These are phyloP conservation scores for Schwanniomyces occidentalis DNA, from an alignment of 805 yeast genomes.

Conservation along the genomic window DNA sequence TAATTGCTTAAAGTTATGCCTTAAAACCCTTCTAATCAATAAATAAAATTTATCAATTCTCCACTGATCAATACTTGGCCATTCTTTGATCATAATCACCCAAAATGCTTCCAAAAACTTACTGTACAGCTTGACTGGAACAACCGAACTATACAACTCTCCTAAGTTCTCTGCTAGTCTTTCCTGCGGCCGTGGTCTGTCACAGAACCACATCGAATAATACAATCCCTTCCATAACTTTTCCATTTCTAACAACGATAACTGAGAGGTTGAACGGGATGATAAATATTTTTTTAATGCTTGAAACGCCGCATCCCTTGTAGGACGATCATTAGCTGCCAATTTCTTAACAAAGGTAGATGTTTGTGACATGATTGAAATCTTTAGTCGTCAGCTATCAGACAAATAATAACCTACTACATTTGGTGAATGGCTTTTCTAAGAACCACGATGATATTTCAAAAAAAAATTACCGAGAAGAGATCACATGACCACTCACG, in stretches of 20 bases:
- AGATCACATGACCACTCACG: background rate
- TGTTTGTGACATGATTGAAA: constrained; percentile 28
- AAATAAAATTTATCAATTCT: constrained; percentile 86
- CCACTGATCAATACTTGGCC: constrained; percentile 82
- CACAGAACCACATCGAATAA: constrained; percentile 95
- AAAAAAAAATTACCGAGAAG: constrained; percentile 3
- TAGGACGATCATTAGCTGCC: constrained; percentile 78
- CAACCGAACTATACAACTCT: constrained; percentile 45
- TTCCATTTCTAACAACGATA: constrained; percentile 58
- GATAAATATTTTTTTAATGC: constrained; percentile 60
- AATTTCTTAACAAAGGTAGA: constrained; percentile 72
- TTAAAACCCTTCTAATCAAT: constrained; percentile 73
- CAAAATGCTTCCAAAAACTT: constrained; percentile 75
- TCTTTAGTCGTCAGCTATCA: too few species aligned
- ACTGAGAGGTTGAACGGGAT: constrained; percentile 37
- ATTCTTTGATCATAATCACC: constrained; percentile 74
- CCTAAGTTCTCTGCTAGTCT: constrained; percentile 75
- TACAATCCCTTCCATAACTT: constrained; percentile 97
- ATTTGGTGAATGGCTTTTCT: too few species aligned
- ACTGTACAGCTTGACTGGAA: constrained; percentile 44
- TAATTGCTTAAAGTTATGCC: constrained; percentile 62
- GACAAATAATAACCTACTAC: too few species aligned
- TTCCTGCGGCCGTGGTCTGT: constrained; percentile 91
- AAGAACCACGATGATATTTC: too few species aligned
- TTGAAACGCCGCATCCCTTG: constrained; percentile 72